These are phyloP conservation scores for Colletotrichum scovillei DNA, from an alignment of 2,329 filamentous ascomycete genomes.

Conservation along the genomic window DNA sequence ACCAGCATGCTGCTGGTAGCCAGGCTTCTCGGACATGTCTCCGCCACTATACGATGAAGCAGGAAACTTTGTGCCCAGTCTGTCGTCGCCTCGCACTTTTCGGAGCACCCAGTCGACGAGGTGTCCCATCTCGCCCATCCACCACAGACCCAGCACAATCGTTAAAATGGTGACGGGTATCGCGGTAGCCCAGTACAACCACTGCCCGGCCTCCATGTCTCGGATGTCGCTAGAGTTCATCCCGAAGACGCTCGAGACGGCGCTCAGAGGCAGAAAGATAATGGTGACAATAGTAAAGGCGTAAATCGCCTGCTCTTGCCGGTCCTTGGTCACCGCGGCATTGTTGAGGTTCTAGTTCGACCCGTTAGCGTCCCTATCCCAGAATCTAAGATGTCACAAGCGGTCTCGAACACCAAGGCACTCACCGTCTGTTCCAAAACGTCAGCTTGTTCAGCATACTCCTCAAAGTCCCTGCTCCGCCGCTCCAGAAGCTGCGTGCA, in stretches of 20 bases:
- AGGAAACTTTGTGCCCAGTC: background rate
- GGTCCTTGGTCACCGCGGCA: constrained; percentile 54
- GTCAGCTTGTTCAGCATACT: constrained; percentile 41
- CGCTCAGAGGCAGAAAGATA: constrained; percentile 59
- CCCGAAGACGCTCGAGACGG: constrained; percentile 61
- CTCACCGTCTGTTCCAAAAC: constrained; percentile 43
- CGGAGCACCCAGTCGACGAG: constrained; percentile 39
- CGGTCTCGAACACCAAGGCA: background rate
- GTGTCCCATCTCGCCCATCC: constrained; percentile 55
- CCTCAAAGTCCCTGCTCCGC: constrained; percentile 44
- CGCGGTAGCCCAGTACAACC: constrained; percentile 62
- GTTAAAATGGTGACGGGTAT: constrained; percentile 57
- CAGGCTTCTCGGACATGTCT: constrained; percentile 12
- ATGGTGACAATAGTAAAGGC: constrained; percentile 62
- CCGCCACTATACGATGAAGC: background rate
- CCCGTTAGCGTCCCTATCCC: background rate
- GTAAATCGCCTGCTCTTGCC: constrained; percentile 60
- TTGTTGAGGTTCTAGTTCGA: constrained; percentile 46
- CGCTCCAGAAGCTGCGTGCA: constrained; percentile 51
- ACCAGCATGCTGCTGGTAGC: background rate
- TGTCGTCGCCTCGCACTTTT: constrained; percentile 16
- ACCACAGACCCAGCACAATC: constrained; percentile 53
- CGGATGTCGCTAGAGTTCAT: constrained; percentile 65
- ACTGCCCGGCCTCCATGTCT: constrained; percentile 59
- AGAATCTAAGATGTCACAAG: background rate